These are phyloP conservation scores for Kurtzmaniella quercitrusa DNA, from an alignment of 1,139 yeast genomes.

Conservation along the genomic window DNA sequence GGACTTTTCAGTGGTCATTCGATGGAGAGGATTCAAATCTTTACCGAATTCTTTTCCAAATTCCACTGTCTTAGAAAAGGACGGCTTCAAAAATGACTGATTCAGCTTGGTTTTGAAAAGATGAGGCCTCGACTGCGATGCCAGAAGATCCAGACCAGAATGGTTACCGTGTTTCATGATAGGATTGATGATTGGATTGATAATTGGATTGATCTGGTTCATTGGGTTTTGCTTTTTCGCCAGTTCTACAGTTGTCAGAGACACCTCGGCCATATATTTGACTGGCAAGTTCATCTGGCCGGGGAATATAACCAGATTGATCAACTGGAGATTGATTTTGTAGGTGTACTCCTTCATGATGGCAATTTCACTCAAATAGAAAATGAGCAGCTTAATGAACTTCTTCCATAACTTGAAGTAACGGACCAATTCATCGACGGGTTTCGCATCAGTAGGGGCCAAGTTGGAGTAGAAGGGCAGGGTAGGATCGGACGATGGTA, in stretches of 20 bases:
- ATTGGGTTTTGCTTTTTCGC: background rate
- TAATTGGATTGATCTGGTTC: slow-evolving; percentile 1
- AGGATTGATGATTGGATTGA: background rate
- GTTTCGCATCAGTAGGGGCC: slow-evolving; percentile 38
- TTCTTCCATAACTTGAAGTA: slow-evolving; percentile 71
- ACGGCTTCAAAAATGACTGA: slow-evolving; percentile 15
- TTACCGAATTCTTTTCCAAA: background rate
- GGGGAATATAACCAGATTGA: slow-evolving; percentile 58
- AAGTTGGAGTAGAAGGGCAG: slow-evolving; percentile 40
- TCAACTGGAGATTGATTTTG: slow-evolving; percentile 57
- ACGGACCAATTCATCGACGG: slow-evolving; percentile 47
- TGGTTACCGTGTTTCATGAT: slow-evolving; percentile 2
- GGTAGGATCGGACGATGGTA: slow-evolving; percentile 30
- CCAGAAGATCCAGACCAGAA: slow-evolving; percentile 4
- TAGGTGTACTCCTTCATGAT: slow-evolving; percentile 68
- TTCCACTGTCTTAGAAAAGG: background rate
- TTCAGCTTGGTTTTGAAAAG: slow-evolving; percentile 33
- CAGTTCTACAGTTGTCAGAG: slow-evolving; percentile 16
- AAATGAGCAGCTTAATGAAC: slow-evolving; percentile 56
- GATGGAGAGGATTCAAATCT: background rate
- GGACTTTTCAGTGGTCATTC: background rate
- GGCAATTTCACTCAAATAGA: slow-evolving; percentile 59
- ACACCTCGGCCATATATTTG: slow-evolving; percentile 10
- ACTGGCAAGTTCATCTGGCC: slow-evolving; percentile 35
- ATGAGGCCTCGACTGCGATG: slow-evolving; percentile 19